Conservation (phyloP, 352 stramenopile species). For the Globisporangium paddicum region DNA sequence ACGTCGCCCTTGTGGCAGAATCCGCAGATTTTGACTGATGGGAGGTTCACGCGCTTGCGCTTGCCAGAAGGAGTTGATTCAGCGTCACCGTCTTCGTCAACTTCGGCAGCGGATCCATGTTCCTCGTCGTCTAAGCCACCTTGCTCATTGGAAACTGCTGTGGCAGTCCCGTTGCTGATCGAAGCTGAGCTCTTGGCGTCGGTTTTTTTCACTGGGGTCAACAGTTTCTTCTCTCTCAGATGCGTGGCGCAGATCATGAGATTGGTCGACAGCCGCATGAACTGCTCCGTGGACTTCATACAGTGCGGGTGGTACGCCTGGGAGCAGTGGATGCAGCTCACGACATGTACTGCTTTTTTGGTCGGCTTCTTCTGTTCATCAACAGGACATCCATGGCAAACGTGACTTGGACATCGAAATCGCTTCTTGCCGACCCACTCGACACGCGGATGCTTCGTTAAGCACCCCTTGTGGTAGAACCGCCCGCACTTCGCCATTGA, state of each 20-base stretch:
- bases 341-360: slow-evolving; percentile 46
- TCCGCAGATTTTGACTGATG: slow-evolving; percentile 41
- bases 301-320: slow-evolving; percentile 80
- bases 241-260: slow-evolving; percentile 89
- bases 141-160: slow-evolving; percentile 6
- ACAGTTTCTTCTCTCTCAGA: slow-evolving; percentile 39
- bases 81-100: slow-evolving; percentile 19
- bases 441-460: slow-evolving; percentile 68
- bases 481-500: slow-evolving; percentile 89
- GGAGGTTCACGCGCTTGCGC: slow-evolving; percentile 11
- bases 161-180: not conserved
- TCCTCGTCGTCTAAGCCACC: slow-evolving; percentile 20
- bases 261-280: slow-evolving; percentile 78
- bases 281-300: slow-evolving; percentile 67
- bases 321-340: slow-evolving; percentile 87
- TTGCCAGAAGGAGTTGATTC: slow-evolving; percentile 1
- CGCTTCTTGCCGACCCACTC: slow-evolving; percentile 87
- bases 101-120: slow-evolving; percentile 8
- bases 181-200: not conserved
- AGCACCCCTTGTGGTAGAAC: slow-evolving; percentile 91
- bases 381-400: slow-evolving; percentile 68
- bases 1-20: slow-evolving; percentile 55
- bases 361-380: slow-evolving; percentile 22
- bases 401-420: slow-evolving; percentile 90
- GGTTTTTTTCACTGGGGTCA: slow-evolving; percentile 6